Conservation (phyloP, 805 yeast species). For the Yarrowia hollandica region DNA sequence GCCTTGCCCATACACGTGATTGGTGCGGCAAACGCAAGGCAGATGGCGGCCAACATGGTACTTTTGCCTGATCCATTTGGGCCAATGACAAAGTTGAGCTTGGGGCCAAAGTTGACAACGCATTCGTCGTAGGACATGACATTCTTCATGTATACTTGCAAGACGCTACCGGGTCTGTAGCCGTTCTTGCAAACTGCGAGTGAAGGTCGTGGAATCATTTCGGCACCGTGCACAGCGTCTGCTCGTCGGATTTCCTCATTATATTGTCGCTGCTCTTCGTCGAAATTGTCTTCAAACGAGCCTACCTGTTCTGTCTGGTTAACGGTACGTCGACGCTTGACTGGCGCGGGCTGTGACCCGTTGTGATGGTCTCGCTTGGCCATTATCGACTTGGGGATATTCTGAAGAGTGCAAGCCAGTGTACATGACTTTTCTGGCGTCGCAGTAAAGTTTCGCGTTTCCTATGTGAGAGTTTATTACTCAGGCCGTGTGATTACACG, state of each 20-base stretch:
- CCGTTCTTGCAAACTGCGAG: slow-evolving; percentile 35
- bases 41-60: slow-evolving; percentile 88
- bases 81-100: slow-evolving; percentile 87
- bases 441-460: slow-evolving; percentile 4
- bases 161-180: slow-evolving; percentile 50
- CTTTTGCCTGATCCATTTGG: slow-evolving; percentile 97
- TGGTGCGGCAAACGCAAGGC: slow-evolving; percentile 59
- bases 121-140: slow-evolving; percentile 66
- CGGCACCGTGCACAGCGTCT: background rate
- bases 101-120: slow-evolving; percentile 74
- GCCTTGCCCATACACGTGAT: slow-evolving; percentile 19
- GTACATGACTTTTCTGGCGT: background rate
- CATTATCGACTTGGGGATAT: too few species aligned
- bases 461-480: background rate
- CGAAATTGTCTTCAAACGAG: background rate
- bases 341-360: background rate
- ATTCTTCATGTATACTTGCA: slow-evolving; percentile 55
- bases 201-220: background rate
- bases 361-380: background rate
- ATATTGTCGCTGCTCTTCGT: background rate
- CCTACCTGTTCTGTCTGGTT: background rate
- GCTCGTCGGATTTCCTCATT: background rate
- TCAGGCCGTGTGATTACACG: background rate
- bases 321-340: background rate
- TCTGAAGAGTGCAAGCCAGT: background rate